Conservation (phyloP, 805 yeast genomes). For the Candida chauliodis region DNA sequence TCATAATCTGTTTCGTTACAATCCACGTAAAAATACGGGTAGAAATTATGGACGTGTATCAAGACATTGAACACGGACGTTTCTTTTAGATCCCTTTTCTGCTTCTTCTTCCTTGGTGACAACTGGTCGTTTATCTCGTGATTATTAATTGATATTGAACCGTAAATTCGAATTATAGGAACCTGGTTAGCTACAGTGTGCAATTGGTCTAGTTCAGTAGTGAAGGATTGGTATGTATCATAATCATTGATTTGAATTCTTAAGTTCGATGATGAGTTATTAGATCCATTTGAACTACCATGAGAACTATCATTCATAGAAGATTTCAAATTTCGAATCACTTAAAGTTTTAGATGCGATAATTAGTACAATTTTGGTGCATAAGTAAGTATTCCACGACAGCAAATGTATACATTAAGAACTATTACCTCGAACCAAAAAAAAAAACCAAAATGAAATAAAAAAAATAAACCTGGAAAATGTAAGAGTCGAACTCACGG, state of each 20-base stretch:
- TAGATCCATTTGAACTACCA: background rate
- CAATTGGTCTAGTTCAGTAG: constrained; percentile 51
- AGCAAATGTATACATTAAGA: no score
- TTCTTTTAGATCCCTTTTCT: constrained; percentile 2
- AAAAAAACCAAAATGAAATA: background rate
- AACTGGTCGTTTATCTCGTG: constrained; percentile 30
- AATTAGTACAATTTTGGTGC: no score
- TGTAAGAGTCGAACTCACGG: constrained; percentile 8
- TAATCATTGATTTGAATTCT: constrained; percentile 57
- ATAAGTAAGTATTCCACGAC: no score
- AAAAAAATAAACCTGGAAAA: background rate
- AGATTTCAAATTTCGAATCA: no score
- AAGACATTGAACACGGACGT: constrained; percentile 24
- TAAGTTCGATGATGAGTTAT: constrained; percentile 4
- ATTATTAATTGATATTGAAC: constrained; percentile 59
- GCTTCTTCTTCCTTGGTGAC: constrained; percentile 8
- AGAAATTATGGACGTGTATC: constrained; percentile 79
- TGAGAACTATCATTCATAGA: constrained; percentile 3
- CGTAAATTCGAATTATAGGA: constrained; percentile 78
- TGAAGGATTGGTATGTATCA: constrained; percentile 62
- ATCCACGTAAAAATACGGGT: constrained; percentile 74
- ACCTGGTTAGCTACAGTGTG: constrained; percentile 44
- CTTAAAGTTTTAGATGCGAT: no score
- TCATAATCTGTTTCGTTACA: constrained; percentile 42
- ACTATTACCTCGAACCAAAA: background rate